These are phyloP conservation scores for Neonectria ditissima DNA, from an alignment of 2,329 filamentous ascomycete species.

Conservation along the genomic window DNA sequence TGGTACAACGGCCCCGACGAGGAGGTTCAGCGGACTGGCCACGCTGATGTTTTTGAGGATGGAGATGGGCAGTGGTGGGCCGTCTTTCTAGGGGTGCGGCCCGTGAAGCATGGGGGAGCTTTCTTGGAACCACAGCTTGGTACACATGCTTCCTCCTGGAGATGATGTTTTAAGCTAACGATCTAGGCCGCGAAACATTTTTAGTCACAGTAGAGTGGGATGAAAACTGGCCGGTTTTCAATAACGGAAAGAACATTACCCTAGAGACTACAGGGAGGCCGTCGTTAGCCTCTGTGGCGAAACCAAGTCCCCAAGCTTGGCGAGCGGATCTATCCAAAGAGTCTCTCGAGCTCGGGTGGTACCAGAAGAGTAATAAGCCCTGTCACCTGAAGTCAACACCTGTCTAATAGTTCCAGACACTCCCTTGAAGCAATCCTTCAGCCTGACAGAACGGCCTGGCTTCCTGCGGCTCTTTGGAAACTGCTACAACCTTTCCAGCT, in stretches of 20 bases:
- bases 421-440: slow-evolving; percentile 53
- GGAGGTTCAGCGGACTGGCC: slow-evolving; percentile 57
- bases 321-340: slow-evolving; percentile 30
- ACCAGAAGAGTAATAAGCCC: slow-evolving; percentile 39
- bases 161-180: slow-evolving; percentile 6
- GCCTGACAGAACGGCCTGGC: slow-evolving; percentile 57
- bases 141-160: neutral
- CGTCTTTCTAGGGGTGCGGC: slow-evolving; percentile 38
- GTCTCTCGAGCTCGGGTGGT: slow-evolving; percentile 40
- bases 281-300: slow-evolving; percentile 5
- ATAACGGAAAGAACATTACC: slow-evolving; percentile 39
- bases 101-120: slow-evolving; percentile 18
- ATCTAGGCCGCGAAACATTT: slow-evolving; percentile 40
- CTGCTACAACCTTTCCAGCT: slow-evolving; percentile 62
- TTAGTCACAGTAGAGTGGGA: slow-evolving; percentile 42
- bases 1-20: slow-evolving; percentile 58
- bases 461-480: slow-evolving; percentile 63
- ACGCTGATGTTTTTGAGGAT: slow-evolving; percentile 43
- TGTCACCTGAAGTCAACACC: fast-evolving
- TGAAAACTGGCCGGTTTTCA: slow-evolving; percentile 43
- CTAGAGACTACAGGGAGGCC: slow-evolving; percentile 33
- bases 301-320: slow-evolving; percentile 15
- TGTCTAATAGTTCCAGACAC: slow-evolving; percentile 33
- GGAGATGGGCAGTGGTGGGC: slow-evolving; percentile 41
- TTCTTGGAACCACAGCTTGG: slow-evolving; percentile 41